phyloP scores from a whole-genome alignment of 495 filamentous ascomycete genomes.

The Daldinia bambusicola region DNA sequence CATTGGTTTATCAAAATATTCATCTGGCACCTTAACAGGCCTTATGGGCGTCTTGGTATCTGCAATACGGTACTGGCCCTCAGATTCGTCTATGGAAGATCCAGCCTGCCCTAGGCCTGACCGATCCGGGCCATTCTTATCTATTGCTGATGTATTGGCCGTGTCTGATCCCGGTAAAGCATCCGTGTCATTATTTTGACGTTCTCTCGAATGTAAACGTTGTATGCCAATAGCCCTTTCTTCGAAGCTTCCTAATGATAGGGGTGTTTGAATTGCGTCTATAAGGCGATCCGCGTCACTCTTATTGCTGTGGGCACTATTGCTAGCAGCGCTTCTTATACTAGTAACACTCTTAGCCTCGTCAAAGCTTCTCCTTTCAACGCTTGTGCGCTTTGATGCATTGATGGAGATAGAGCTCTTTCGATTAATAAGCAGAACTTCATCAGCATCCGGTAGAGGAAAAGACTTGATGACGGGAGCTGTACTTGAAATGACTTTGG shows the following conservation, averaged over 20 bases:
- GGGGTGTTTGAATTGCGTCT: slow-evolving; percentile 75
- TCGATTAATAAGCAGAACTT: slow-evolving; percentile 67
- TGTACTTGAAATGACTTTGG: slow-evolving; percentile 30
- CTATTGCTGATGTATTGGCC: background rate
- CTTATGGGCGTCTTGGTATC: slow-evolving; percentile 53
- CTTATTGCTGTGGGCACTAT: slow-evolving; percentile 63
- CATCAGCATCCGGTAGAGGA: slow-evolving; percentile 55
- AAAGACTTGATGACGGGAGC: slow-evolving; percentile 48
- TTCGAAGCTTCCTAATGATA: slow-evolving; percentile 56
- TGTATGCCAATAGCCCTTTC: slow-evolving; percentile 32
- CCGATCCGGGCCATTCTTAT: slow-evolving; percentile 1
- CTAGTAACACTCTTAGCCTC: slow-evolving; percentile 61
- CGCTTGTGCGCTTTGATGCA: slow-evolving; percentile 13
- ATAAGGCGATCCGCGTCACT: slow-evolving; percentile 82
- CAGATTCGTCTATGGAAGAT: slow-evolving; percentile 9
- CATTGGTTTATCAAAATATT: slow-evolving; percentile 43
- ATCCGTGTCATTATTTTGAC: slow-evolving; percentile 34
- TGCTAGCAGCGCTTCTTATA: slow-evolving; percentile 63
- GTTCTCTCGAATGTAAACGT: slow-evolving; percentile 38
- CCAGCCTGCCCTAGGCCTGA: slow-evolving; percentile 10
- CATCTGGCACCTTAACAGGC: slow-evolving; percentile 54
- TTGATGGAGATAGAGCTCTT: slow-evolving; percentile 44
- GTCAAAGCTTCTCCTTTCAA: slow-evolving; percentile 51
- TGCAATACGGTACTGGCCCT: slow-evolving; percentile 46
- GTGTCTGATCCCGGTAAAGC: slow-evolving; percentile 12